Conservation (phyloP, 2,329 filamentous ascomycete species). For the Talaromyces sp. region DNA sequence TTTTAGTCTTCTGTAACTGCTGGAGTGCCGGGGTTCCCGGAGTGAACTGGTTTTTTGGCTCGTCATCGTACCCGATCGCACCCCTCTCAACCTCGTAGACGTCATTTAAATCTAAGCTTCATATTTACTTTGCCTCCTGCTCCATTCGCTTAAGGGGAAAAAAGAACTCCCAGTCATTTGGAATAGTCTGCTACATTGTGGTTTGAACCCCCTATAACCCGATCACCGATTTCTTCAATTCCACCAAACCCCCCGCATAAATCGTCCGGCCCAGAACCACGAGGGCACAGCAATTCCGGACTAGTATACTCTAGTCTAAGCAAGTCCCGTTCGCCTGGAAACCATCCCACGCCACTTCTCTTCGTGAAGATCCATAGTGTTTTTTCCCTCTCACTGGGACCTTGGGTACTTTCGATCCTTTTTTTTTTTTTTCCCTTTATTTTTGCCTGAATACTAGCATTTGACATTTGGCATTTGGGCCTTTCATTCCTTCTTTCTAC, state of each 20-base stretch:
- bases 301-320: conserved; percentile 1
- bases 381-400: neutral
- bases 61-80: conserved; percentile 10
- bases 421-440: neutral
- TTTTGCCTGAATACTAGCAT: neutral
- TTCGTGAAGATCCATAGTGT: conserved; percentile 6
- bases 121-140: conserved; percentile 10
- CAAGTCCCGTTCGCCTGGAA: conserved; percentile 34
- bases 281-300: neutral
- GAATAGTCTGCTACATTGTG: too few relatives aligned
- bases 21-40: conserved; percentile 16
- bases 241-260: neutral
- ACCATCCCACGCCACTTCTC: conserved; percentile 24
- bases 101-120: conserved; percentile 35
- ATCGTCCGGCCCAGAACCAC: conserved; percentile 20
- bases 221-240: neutral
- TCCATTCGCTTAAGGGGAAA: conserved; percentile 7
- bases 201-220: too few relatives aligned
- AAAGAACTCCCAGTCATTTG: neutral
- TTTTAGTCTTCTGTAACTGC: neutral
- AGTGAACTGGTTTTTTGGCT: conserved; percentile 11
- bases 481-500: neutral
- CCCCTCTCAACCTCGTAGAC: conserved; percentile 31
- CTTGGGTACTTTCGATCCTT: conserved; percentile 17
- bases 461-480: neutral